phyloP scores from a whole-genome alignment of 2,329 filamentous ascomycete species.

The Thelonectria blattea region DNA sequence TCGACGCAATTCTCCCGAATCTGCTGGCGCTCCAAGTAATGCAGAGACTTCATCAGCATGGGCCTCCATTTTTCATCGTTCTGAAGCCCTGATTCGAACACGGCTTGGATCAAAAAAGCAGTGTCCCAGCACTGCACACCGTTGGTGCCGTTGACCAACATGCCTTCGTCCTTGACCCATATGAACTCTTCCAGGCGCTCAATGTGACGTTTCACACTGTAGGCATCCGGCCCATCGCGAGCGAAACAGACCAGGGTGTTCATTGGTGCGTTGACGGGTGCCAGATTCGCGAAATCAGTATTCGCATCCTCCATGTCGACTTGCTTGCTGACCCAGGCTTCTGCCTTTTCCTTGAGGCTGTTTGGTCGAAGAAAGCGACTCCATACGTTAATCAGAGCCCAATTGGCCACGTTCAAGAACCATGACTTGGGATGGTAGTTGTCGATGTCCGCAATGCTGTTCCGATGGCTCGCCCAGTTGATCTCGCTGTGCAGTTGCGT shows the following conservation, averaged over 20 bases:
- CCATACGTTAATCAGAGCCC: slow-evolving; percentile 79
- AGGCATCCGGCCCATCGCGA: slow-evolving; percentile 77
- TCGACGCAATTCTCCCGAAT: slow-evolving; percentile 83
- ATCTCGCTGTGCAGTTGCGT: slow-evolving; percentile 79
- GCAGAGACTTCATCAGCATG: slow-evolving; percentile 82
- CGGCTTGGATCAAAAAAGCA: slow-evolving; percentile 83
- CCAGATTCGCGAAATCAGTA: slow-evolving; percentile 84
- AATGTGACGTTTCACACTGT: slow-evolving; percentile 75
- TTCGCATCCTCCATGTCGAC: slow-evolving; percentile 93
- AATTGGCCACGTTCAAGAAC: slow-evolving; percentile 80
- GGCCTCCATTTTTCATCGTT: slow-evolving; percentile 77
- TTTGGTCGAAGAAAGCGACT: slow-evolving; percentile 75
- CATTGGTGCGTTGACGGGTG: slow-evolving; percentile 89
- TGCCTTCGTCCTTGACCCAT: slow-evolving; percentile 90
- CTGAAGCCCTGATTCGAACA: slow-evolving; percentile 80
- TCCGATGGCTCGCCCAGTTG: slow-evolving; percentile 77
- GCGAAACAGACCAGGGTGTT: slow-evolving; percentile 89
- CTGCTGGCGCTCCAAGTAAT: slow-evolving; percentile 90
- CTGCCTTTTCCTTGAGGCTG: slow-evolving; percentile 71
- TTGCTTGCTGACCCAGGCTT: slow-evolving; percentile 81
- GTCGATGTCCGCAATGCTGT: slow-evolving; percentile 78
- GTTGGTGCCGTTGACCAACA: slow-evolving; percentile 96
- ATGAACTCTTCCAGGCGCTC: slow-evolving; percentile 85
- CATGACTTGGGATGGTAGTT: slow-evolving; percentile 94
- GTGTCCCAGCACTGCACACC: slow-evolving; percentile 99